A percentile compares a stretch with the other conserved stretches of the same genome.
Evolutionary conservation across 164 flowering plant species (phyloP).

Genomic region (Amborella trichopoda): DNA sequence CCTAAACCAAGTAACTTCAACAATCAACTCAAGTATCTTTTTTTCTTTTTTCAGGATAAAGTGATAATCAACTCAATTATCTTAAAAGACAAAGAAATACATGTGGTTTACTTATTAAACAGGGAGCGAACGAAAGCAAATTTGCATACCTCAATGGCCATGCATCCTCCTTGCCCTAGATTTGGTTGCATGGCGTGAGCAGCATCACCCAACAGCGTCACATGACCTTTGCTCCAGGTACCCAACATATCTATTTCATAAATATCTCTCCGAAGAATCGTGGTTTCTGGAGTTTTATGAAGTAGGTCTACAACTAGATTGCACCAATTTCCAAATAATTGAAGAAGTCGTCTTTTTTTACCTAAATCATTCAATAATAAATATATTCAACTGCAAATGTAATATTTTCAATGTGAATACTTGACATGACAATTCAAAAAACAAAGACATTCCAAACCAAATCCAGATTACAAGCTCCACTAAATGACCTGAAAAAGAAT

Average conservation of each 20-base stretch:
- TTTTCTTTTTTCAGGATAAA: background rate
- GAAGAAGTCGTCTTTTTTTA: slow-evolving; percentile 16
- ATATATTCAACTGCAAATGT: too few relatives aligned
- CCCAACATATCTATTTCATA: slow-evolving; percentile 19
- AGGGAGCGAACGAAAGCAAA: background rate
- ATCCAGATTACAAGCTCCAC: too few relatives aligned
- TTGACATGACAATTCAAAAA: too few relatives aligned
- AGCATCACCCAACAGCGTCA: slow-evolving; percentile 27
- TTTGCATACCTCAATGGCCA: slow-evolving; percentile 28
- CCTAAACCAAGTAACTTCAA: background rate
- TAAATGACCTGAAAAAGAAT: too few relatives aligned
- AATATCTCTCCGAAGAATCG: slow-evolving; percentile 17
- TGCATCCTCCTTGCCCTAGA: slow-evolving; percentile 35
- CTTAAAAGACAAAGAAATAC: background rate
- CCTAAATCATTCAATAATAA: slow-evolving; percentile 8
- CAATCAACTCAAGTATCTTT: background rate
- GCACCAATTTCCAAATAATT: slow-evolving; percentile 23
- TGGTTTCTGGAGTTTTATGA: slow-evolving; percentile 16
- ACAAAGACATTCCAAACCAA: too few relatives aligned
- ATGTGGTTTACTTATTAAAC: background rate
- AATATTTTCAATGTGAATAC: too few relatives aligned
- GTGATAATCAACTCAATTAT: background rate
- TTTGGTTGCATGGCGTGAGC: slow-evolving; percentile 33
- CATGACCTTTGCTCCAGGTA: slow-evolving; percentile 19
- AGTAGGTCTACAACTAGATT: slow-evolving; percentile 16